Percentiles rank a stretch among this genome's conserved stretches.
phyloP scores from a whole-genome alignment of 192 early-diverging fungal genomes.

The Chytriomyces confervae region DNA sequence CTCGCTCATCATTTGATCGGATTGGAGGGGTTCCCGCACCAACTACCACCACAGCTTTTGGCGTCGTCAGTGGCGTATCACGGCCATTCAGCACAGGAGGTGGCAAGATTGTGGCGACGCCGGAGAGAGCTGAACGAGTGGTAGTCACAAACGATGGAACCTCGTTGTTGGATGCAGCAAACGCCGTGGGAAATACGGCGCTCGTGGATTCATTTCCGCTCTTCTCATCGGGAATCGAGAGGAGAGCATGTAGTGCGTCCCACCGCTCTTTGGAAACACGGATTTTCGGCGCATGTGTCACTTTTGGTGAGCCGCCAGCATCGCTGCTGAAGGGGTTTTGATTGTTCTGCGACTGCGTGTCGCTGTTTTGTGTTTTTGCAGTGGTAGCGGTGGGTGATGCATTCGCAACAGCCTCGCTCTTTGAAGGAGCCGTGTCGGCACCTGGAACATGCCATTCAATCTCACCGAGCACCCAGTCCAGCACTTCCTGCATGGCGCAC shows the following conservation, averaged over 20 bases:
- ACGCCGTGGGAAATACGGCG: too few relatives aligned
- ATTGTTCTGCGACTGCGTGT: too few relatives aligned
- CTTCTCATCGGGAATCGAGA: not conserved
- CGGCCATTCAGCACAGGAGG: not conserved
- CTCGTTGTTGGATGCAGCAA: too few relatives aligned
- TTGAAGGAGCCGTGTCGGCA: not conserved
- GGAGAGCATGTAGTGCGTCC: not conserved
- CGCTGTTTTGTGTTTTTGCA: not conserved
- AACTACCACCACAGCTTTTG: constrained; percentile 3
- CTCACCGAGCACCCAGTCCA: not conserved
- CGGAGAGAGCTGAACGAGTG: too few relatives aligned
- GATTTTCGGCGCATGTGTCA: not conserved
- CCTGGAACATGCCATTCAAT: not conserved
- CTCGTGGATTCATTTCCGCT: not conserved
- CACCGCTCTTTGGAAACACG: not conserved
- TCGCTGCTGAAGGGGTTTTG: too few relatives aligned
- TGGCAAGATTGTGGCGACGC: too few relatives aligned
- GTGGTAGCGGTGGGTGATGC: not conserved
- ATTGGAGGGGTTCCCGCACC: constrained; percentile 3
- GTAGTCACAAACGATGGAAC: too few relatives aligned
- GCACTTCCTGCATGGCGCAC: not conserved
- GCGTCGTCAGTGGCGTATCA: not conserved
- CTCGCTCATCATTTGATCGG: constrained; percentile 6
- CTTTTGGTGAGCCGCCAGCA: too few relatives aligned
- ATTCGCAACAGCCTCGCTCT: not conserved